Base-by-base conservation (phyloP, 352 stramenopile genomes). In the Globisporangium rhizosaccharum region DNA sequence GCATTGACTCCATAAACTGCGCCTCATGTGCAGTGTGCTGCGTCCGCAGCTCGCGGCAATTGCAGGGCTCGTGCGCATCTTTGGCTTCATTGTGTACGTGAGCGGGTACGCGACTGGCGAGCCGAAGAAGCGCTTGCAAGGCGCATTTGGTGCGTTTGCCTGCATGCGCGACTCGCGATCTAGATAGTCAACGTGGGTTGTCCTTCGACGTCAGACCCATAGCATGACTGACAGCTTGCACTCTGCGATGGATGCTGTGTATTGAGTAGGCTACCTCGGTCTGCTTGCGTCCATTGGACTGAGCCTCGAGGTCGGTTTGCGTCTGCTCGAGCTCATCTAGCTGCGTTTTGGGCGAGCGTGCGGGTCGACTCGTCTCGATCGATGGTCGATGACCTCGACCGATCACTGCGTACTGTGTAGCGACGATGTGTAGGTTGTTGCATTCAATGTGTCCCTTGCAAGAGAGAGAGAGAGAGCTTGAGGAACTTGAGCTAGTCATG, bases 31-130 rank as follows among this genome's bases (percentile, higher is more conserved):
- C 65, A 91, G 82, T 2, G 68, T 87, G 25, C 87, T 77, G 52
- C 82, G 77, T 41, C 82, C 82, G 17, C 51, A 73, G n/a, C 59
- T 82, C 23, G 82, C 80, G 28, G 80, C 73, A 23, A 84, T 88
- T 55, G 75, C 68, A 10, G 71, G 78, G 3, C 47, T 76, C 14
- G 62, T 90, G 46, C 80, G 82, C 54, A 64, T 88, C 46, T 36
- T 82, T 15, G 74, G 72, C 37, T 90, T 92, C 65, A 67, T 90
- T 33, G 49, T 62, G 30, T 92, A 92, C 66, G 75, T 92, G 51
- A 61, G 71, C 20, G 78, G 79, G 3, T 92, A 92, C 62, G 65
- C 72, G 36, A 73, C 70, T 18, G 82, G 82, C 3, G 76, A 89
- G 51, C 80, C 80, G 12, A 65, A 69, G 52, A 90, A 89, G 71